Base-by-base conservation (phyloP, 75 land plant genomes). In the Larix kaempferi region DNA sequence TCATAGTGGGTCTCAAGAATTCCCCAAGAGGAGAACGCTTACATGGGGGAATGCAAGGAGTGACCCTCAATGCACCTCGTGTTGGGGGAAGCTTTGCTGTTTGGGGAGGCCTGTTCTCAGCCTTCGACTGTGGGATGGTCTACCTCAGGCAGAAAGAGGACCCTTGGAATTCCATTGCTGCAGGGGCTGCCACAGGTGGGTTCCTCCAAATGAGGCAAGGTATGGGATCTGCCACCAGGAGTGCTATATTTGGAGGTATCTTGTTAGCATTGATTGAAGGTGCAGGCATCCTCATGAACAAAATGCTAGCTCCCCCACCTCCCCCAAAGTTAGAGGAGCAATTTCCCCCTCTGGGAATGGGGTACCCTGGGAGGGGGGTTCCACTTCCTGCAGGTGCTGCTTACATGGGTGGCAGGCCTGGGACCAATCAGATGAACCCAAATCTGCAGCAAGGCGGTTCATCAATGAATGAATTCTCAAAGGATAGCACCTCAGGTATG, bases 161-260 rank as follows among this genome's bases (percentile, higher is more conserved):
- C 71, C 98, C 98, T 0, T 95, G 98, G 98, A 95, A 95, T 79
- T 94, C 98, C 23, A 94, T 95, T 77, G 76, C 91, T 49, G 94
- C 98, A 14, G 98, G 94, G 23, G 97, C 97, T 56, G 92, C 94
- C 52, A 91, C 98, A 5, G 98, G 97, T 17, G 94, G 98, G 10
- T 89, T 95, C 71, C 86, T 95, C n/a, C 83, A 82, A 74, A 83
- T 95, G 86, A 84, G 98, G 11, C 95, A 91, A 69, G 98, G 94
- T 0, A 78, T 85, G 15, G 78, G 78, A 56, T 75, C 93, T 27
- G 86, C 98, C 21, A 59, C 87, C 37, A 73, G 86, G 21, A 90
- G 92, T 8, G 97, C 98, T 12, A 21, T 87, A 2, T 87, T 90
- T 69, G 97, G 98, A 4, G 98, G 97, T 11, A 87, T 94, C 55